Base-by-base conservation (phyloP, 1,139 yeast species). In the Nadsonia commutata region DNA sequence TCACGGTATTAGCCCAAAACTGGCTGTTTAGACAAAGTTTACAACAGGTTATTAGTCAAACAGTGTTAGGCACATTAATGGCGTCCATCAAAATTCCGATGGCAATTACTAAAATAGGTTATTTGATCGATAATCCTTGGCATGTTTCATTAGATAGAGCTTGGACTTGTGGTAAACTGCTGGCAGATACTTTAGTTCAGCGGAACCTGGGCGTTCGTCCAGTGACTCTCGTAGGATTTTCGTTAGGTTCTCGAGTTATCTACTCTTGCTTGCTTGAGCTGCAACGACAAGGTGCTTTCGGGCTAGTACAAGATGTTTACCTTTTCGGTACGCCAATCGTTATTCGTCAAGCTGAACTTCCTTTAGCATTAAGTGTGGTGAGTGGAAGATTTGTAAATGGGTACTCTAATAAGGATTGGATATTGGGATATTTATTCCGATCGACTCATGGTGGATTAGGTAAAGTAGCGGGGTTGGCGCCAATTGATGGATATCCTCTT, bases 71-170 rank as follows among this genome's bases (percentile, higher is more conserved):
- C 13, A 90, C 95, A 1, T 70, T 93, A 48, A 86, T 93, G 95
- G 76, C 95, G n/a, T 93, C 97, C 1, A 71, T 93, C 44, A 97
- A 90, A 59, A 67, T 84, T 48, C 98, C 99, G 0, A 79, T 93
- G 86, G 80, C 84, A 48, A 68, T 93, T 39, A 78, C 96, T 0
- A 93, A 93, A 56, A 66, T 93, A 36, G 82, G 95, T 0, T 93
- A 93, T 55, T 64, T 93, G 39, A 70, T 93, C 33, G 99, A 93
- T 58, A 93, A 93, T 56, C 99, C 98, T 0, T 93, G 98, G 98
- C 88, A 80, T 56, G 97, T 90, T 4, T 88, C 98, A 0, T 67
- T 93, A 47, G 97, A 90, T 60, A 72, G 99, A 49, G 98, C 99
- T 0, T 88, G 97, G 96, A 74, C 88, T 42, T 94, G 97, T 0